Evolutionary conservation across 306 rosid species (phyloP).

Genomic region (Malus sylvestris): DNA sequence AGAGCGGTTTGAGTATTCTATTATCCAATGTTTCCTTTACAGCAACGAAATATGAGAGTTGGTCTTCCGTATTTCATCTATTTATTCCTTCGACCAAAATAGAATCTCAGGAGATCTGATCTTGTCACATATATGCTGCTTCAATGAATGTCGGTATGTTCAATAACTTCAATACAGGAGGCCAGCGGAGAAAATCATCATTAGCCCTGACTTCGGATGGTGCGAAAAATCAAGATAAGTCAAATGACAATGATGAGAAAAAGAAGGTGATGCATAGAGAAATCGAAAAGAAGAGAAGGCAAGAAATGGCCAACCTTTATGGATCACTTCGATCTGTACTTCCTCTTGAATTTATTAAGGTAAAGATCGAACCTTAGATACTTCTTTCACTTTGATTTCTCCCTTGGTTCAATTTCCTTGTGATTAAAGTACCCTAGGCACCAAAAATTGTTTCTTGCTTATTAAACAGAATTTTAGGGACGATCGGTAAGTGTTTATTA

Average conservation of each 20-base stretch:
- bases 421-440: not conserved
- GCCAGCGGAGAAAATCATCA: not conserved
- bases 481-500: not conserved
- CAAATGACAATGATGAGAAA: not conserved
- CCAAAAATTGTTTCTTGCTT: not conserved
- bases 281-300: constrained; percentile 23
- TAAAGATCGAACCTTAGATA: not conserved
- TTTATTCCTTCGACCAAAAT: constrained; percentile 4
- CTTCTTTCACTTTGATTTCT: not conserved
- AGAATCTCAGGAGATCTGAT: constrained; percentile 21
- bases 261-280: constrained; percentile 20
- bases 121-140: not conserved
- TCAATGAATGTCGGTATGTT: constrained; percentile 2
- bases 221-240: not conserved
- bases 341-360: constrained; percentile 21
- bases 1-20: not conserved
- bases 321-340: constrained; percentile 23
- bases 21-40: not conserved
- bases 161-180: not conserved
- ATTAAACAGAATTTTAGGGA: not conserved
- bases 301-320: constrained; percentile 19
- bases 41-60: constrained; percentile 2
- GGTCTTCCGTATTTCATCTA: constrained; percentile 6
- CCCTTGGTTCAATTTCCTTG: not conserved
- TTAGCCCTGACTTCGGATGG: not conserved